Percentiles rank a stretch among this genome's conserved stretches.
Conservation (phyloP, 2,329 filamentous ascomycete genomes). For the Curvularia sp. region DNA sequence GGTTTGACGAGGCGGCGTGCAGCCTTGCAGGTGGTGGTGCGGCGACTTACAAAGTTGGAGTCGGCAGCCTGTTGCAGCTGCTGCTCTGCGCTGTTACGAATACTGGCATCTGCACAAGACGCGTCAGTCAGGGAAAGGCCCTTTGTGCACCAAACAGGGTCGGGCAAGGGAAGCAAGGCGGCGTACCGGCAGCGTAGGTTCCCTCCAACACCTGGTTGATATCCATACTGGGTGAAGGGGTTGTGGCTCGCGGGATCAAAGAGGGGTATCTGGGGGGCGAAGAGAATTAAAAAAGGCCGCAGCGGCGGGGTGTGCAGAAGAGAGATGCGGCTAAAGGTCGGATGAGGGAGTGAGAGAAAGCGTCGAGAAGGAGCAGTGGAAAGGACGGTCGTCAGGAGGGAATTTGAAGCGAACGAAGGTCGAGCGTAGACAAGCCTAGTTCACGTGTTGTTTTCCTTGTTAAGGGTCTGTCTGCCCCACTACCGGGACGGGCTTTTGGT, state of each 20-base stretch:
- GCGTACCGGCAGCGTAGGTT: slow-evolving; percentile 91
- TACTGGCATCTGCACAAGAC: slow-evolving; percentile 74
- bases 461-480: slow-evolving; percentile 46
- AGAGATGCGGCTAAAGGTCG: slow-evolving; percentile 24
- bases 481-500: slow-evolving; percentile 26
- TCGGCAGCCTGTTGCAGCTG: slow-evolving; percentile 92
- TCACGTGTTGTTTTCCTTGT: slow-evolving; percentile 46
- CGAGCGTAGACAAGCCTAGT: slow-evolving; percentile 46
- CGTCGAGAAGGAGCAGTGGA: slow-evolving; percentile 44
- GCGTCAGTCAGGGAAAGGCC: slow-evolving; percentile 44
- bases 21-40: slow-evolving; percentile 25
- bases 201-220: slow-evolving; percentile 98
- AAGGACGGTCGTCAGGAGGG: slow-evolving; percentile 39
- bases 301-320: slow-evolving; percentile 26
- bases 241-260: slow-evolving; percentile 28
- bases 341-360: slow-evolving; percentile 8
- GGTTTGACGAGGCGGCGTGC: slow-evolving; percentile 21
- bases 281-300: slow-evolving; percentile 24
- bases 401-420: slow-evolving; percentile 49
- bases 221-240: slow-evolving; percentile 73
- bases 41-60: slow-evolving; percentile 83
- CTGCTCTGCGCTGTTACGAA: slow-evolving; percentile 90
- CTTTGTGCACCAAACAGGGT: slow-evolving; percentile 19
- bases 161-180: slow-evolving; percentile 18
- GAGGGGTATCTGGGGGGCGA: slow-evolving; percentile 32